phyloP scores from a whole-genome alignment of 1,139 yeast genomes.

The Zygosaccharomyces sapae region DNA sequence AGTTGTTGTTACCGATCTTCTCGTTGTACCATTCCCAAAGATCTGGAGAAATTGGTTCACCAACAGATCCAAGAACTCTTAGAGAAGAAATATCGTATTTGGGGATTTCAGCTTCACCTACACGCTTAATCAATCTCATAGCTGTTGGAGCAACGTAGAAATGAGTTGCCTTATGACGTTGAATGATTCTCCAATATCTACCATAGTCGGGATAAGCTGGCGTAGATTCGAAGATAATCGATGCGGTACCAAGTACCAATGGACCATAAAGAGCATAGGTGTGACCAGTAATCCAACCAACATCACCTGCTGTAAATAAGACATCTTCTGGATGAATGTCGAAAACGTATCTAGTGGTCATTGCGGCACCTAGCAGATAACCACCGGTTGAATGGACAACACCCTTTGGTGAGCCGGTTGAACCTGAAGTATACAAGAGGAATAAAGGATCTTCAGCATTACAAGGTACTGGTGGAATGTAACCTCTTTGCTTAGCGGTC shows the following conservation, averaged over 20 bases:
- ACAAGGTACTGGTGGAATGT: constrained; percentile 82
- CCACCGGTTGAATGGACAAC: constrained; percentile 87
- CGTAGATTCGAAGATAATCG: constrained; percentile 81
- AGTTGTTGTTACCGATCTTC: constrained; percentile 67
- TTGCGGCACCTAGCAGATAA: constrained; percentile 63
- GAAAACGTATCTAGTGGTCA: constrained; percentile 70
- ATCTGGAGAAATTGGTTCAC: constrained; percentile 90
- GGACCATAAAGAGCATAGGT: constrained; percentile 83
- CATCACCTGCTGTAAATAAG: constrained; percentile 80
- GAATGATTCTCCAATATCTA: constrained; percentile 81
- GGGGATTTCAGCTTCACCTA: constrained; percentile 66
- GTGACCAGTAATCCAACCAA: constrained; percentile 90
- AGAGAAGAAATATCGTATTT: constrained; percentile 86
- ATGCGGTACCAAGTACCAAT: constrained; percentile 69
- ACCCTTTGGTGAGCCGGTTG: constrained; percentile 97
- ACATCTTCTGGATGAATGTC: constrained; percentile 71
- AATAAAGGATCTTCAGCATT: constrained; percentile 90
- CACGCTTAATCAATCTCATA: constrained; percentile 73
- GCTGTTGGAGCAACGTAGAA: constrained; percentile 92
- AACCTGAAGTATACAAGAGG: constrained; percentile 91
- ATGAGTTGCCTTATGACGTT: constrained; percentile 70
- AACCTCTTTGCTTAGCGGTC: constrained; percentile 65
- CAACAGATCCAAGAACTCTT: constrained; percentile 87
- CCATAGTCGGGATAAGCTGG: constrained; percentile 79
- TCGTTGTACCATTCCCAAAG: constrained; percentile 92